Percentiles rank a stretch among this genome's conserved stretches.
Conservation (phyloP, 2,329 filamentous ascomycete species). For the Aschersonia sp. region DNA sequence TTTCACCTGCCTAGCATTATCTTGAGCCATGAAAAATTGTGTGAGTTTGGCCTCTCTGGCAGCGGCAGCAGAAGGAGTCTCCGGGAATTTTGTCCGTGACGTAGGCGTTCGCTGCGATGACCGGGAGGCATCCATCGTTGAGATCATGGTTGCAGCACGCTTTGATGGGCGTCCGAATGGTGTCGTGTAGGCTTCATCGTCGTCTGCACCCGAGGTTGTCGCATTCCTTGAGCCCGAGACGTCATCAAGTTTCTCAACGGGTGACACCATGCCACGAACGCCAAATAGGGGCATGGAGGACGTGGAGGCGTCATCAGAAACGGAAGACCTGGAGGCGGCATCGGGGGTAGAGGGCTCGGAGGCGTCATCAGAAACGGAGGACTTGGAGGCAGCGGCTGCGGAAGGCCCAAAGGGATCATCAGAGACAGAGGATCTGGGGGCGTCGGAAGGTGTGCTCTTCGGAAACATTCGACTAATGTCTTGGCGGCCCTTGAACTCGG, state of each 20-base stretch:
- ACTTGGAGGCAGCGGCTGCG: not conserved
- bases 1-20: conserved; percentile 17
- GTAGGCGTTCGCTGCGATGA: not conserved
- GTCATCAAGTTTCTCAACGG: too few relatives aligned
- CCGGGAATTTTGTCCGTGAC: not conserved
- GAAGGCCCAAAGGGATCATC: not conserved
- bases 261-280: too few relatives aligned
- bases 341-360: too few relatives aligned
- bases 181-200: too few relatives aligned
- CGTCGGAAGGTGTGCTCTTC: conserved; percentile 8
- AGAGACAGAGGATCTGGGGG: not conserved
- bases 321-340: too few relatives aligned
- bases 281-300: too few relatives aligned
- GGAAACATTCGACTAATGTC: conserved; percentile 91
- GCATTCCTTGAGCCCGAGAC: too few relatives aligned
- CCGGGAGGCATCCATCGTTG: not conserved
- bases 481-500: conserved; percentile 72
- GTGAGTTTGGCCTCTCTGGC: conserved; percentile 10
- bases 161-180: too few relatives aligned
- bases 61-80: not conserved
- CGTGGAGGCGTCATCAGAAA: too few relatives aligned
- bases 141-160: too few relatives aligned
- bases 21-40: conserved; percentile 8
- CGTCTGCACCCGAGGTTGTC: too few relatives aligned
- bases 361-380: too few relatives aligned